Conservation (phyloP, 2,329 filamentous ascomycete genomes). For the Aspergillus brasiliensis region DNA sequence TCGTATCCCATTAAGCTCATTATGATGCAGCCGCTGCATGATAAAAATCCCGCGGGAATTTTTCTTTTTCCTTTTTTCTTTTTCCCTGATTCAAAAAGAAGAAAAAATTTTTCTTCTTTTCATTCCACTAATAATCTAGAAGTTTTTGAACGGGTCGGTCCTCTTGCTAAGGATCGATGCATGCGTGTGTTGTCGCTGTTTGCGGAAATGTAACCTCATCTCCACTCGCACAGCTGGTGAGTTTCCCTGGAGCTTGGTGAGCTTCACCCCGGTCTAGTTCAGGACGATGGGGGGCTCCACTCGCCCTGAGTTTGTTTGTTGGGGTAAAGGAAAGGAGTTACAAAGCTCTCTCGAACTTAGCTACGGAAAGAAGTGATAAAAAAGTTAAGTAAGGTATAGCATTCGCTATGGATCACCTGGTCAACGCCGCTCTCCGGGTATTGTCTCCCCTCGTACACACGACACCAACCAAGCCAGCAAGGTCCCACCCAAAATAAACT, state of each 20-base stretch:
- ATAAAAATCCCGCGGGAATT: too few relatives aligned
- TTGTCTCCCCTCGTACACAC: neutral
- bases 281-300: neutral
- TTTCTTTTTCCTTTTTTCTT: too few relatives aligned
- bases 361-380: too few relatives aligned
- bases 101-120: too few relatives aligned
- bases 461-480: conserved; percentile 7
- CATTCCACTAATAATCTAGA: too few relatives aligned
- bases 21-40: neutral
- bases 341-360: too few relatives aligned
- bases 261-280: neutral
- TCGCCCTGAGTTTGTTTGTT: neutral
- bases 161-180: neutral
- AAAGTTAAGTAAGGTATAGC: too few relatives aligned
- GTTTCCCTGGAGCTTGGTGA: too few relatives aligned
- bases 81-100: too few relatives aligned
- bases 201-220: neutral
- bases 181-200: neutral
- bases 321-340: too few relatives aligned
- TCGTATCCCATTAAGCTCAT: neutral
- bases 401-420: neutral
- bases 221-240: neutral
- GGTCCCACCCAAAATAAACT: conserved; percentile 19
- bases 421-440: neutral
- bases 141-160: too few relatives aligned